Conservation (phyloP, 805 yeast species). For the Candida sphagnicola region DNA sequence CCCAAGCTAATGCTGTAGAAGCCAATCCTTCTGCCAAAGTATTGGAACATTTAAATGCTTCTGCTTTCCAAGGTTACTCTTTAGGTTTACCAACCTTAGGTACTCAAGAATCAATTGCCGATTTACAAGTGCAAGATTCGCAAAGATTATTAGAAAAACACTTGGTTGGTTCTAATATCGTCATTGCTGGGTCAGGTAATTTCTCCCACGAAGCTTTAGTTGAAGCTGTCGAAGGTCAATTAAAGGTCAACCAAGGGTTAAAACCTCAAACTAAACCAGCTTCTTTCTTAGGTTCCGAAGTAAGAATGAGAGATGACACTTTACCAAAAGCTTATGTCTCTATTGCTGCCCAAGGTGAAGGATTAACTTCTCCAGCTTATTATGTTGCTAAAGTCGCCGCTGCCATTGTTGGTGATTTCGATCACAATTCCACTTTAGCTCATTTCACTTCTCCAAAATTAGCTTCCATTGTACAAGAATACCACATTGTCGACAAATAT, state of each 20-base stretch:
- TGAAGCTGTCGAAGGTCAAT: conserved; percentile 53
- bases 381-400: conserved; percentile 74
- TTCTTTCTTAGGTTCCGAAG: conserved; percentile 79
- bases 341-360: conserved; percentile 73
- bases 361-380: conserved; percentile 58
- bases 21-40: conserved; percentile 51
- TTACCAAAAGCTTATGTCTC: conserved; percentile 76
- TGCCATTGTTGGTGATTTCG: conserved; percentile 48
- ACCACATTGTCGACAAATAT: conserved; percentile 69
- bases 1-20: conserved; percentile 54
- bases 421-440: conserved; percentile 52
- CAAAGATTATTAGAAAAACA: conserved; percentile 51
- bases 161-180: conserved; percentile 60
- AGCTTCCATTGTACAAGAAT: conserved; percentile 63
- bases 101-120: conserved; percentile 60
- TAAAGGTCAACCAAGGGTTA: conserved; percentile 49
- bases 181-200: conserved; percentile 70
- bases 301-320: conserved; percentile 85
- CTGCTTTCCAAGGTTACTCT: conserved; percentile 86
- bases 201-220: conserved; percentile 66
- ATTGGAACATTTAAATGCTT: conserved; percentile 71
- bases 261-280: conserved; percentile 47
- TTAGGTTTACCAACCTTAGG: conserved; percentile 75
- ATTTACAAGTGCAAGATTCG: conserved; percentile 57
- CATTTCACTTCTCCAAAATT: conserved; percentile 59